Conservation (phyloP, 371 early-diverging fungal genomes). For the Mortierella sp. region DNA sequence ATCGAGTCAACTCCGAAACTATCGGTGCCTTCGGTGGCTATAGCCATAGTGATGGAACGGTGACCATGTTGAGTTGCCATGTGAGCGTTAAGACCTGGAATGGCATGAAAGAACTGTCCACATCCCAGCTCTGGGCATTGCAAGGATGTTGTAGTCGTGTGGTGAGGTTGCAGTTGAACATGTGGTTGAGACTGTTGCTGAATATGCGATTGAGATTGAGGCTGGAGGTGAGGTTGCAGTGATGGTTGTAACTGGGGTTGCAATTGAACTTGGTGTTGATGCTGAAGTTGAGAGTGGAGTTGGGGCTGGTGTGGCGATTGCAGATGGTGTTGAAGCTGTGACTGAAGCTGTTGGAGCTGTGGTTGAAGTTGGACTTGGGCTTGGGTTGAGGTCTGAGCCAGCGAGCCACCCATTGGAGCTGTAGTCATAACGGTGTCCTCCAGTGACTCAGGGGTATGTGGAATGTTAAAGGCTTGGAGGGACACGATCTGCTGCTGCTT, state of each 20-base stretch:
- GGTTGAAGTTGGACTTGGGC: background rate
- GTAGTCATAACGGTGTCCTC: constrained; percentile 19
- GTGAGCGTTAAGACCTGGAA: constrained; percentile 34
- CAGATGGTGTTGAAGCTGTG: background rate
- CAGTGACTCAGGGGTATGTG: constrained; percentile 39
- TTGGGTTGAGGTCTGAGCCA: background rate
- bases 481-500: constrained; percentile 17
- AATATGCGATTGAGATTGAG: constrained; percentile 16
- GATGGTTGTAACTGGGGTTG: background rate
- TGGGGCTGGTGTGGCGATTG: background rate
- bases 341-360: constrained; percentile 1
- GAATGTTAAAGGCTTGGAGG: constrained; percentile 41
- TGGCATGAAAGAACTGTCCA: constrained; percentile 33
- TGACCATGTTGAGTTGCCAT: constrained; percentile 54
- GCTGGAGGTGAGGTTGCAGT: background rate
- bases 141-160: constrained; percentile 17
- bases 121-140: constrained; percentile 53
- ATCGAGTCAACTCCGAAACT: constrained; percentile 28
- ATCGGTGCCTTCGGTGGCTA: constrained; percentile 34
- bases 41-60: constrained; percentile 41
- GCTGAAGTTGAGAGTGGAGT: background rate
- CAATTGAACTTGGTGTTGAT: background rate
- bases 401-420: background rate
- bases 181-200: background rate
- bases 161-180: background rate